Evolutionary conservation across 768 basidiomycete species (phyloP).

Genomic region (Trametes punicea): DNA sequence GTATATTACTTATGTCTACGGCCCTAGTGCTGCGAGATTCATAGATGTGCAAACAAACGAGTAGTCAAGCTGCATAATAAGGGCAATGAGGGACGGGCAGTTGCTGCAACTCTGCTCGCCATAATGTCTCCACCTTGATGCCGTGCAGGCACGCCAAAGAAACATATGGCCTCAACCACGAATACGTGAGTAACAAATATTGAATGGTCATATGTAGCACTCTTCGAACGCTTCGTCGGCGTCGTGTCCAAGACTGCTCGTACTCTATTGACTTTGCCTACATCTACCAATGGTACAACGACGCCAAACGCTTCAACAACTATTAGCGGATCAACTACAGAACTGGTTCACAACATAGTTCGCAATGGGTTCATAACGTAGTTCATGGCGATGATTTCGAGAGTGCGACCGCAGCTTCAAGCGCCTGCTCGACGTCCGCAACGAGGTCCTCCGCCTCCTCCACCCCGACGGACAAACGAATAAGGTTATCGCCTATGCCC

Average conservation of each 20-base stretch:
- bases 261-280: not conserved
- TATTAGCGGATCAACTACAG: not conserved
- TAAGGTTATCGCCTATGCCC: slow-evolving; percentile 75
- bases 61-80: too few species aligned
- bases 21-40: too few species aligned
- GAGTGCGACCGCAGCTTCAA: slow-evolving; percentile 40
- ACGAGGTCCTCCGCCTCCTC: slow-evolving; percentile 86
- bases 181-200: not conserved
- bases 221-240: too few species aligned
- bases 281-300: not conserved
- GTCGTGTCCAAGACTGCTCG: not conserved
- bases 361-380: not conserved
- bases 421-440: slow-evolving; percentile 63
- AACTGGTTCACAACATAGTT: not conserved
- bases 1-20: too few species aligned
- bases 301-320: not conserved
- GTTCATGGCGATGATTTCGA: not conserved
- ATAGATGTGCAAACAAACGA: too few species aligned
- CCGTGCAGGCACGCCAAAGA: too few species aligned
- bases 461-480: slow-evolving; percentile 82
- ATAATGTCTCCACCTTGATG: too few species aligned
- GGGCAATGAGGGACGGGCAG: too few species aligned
- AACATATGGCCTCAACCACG: too few species aligned
- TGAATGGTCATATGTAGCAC: too few species aligned
- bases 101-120: too few species aligned